These are phyloP conservation scores for Fraxinus baroniana DNA, from an alignment of 305 asterid species.

Conservation along the genomic window DNA sequence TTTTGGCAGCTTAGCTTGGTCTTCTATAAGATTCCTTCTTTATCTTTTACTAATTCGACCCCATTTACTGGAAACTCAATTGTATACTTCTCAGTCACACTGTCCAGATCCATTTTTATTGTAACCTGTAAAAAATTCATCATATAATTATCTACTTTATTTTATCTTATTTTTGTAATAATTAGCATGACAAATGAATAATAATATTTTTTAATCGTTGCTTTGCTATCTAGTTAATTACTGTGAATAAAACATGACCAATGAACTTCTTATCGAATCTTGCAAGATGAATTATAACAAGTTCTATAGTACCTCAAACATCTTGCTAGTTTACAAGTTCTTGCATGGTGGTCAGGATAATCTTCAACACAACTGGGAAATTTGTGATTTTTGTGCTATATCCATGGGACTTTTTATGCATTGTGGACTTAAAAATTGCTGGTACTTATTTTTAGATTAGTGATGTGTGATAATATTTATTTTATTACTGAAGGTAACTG, in stretches of 20 bases:
- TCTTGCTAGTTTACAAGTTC: neutral
- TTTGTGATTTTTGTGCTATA: neutral
- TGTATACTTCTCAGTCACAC: neutral
- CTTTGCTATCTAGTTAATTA: neutral
- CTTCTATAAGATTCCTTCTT: neutral
- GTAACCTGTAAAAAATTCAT: neutral
- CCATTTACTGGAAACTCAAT: neutral
- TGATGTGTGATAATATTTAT: neutral
- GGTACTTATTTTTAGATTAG: neutral
- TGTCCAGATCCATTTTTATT: neutral
- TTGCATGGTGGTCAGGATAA: neutral
- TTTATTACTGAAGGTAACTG: neutral
- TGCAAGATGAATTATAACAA: neutral
- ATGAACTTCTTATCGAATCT: neutral
- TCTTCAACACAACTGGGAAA: neutral
- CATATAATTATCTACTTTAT: neutral
- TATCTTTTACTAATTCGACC: neutral
- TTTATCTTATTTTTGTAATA: neutral
- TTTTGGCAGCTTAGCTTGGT: neutral
- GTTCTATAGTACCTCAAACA: neutral
- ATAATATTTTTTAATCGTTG: too few species aligned
- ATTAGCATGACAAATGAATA: neutral
- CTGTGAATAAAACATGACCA: neutral
- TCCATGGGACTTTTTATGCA: neutral
- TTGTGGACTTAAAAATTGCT: neutral